These are phyloP conservation scores for Pisolithus tinctorius DNA, from an alignment of 768 basidiomycete species.

Conservation along the genomic window DNA sequence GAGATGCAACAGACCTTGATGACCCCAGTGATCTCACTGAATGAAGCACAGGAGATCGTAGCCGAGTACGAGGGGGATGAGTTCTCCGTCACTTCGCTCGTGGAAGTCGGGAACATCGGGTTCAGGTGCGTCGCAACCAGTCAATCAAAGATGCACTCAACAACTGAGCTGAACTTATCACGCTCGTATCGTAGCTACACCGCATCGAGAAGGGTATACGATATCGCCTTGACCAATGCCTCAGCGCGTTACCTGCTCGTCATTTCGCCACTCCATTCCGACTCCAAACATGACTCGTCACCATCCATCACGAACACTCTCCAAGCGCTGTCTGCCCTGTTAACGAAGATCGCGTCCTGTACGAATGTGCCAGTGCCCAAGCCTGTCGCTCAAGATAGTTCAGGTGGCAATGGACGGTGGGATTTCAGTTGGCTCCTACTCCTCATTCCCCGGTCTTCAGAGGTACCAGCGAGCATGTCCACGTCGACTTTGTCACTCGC, in stretches of 20 bases:
- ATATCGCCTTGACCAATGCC: slow-evolving; percentile 18
- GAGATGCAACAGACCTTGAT: not conserved
- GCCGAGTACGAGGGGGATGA: slow-evolving; percentile 14
- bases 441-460: slow-evolving; percentile 29
- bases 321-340: slow-evolving; percentile 32
- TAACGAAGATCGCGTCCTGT: slow-evolving; percentile 34
- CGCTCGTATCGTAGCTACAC: slow-evolving; percentile 18
- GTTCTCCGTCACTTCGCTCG: slow-evolving; percentile 11
- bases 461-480: slow-evolving; percentile 16
- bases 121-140: slow-evolving; percentile 23
- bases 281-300: slow-evolving; percentile 3
- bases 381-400: slow-evolving; percentile 41
- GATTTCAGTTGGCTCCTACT: slow-evolving; percentile 22
- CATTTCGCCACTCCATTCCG: slow-evolving; percentile 7
- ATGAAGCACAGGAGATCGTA: slow-evolving; percentile 27
- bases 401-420: slow-evolving; percentile 19
- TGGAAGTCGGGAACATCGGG: slow-evolving; percentile 18
- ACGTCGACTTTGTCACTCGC: slow-evolving; percentile 23
- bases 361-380: slow-evolving; percentile 47
- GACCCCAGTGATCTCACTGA: slow-evolving; percentile 15
- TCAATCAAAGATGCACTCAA: not conserved
- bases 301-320: slow-evolving; percentile 17
- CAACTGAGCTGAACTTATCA: not conserved
- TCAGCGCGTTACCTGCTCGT: slow-evolving; percentile 24
- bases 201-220: slow-evolving; percentile 19